Evolutionary conservation across 2,329 filamentous ascomycete species (phyloP).

Genomic region (Atkinsonella texensis): DNA sequence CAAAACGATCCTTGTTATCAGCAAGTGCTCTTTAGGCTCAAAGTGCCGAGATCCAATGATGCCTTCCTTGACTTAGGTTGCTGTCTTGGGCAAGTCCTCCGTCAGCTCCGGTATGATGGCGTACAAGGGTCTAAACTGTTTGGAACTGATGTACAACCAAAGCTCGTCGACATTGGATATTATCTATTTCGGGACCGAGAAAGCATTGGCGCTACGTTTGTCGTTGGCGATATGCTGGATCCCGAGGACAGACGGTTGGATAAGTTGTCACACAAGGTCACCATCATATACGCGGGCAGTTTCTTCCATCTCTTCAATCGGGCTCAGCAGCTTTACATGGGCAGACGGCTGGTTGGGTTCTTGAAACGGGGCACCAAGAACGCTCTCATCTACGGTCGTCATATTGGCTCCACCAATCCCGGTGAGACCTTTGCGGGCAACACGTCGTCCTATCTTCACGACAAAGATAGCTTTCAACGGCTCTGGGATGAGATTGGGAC

Average conservation of each 20-base stretch:
- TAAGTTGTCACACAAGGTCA: conserved; percentile 27
- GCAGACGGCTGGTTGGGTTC: conserved; percentile 31
- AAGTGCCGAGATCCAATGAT: conserved; percentile 24
- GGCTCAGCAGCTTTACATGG: conserved; percentile 33
- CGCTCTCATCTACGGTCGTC: conserved; percentile 38
- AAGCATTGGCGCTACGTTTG: conserved; percentile 33
- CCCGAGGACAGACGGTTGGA: conserved; percentile 24
- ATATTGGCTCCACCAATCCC: conserved; percentile 29
- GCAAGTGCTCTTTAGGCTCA: conserved; percentile 29
- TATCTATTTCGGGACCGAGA: conserved; percentile 50
- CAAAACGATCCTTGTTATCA: conserved; percentile 29
- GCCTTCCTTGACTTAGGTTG: conserved; percentile 38
- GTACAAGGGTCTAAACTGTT: conserved; percentile 35
- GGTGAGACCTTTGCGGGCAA: conserved; percentile 11
- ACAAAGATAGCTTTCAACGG: conserved; percentile 34
- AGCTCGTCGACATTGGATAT: conserved; percentile 47
- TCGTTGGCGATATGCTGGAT: conserved; percentile 38
- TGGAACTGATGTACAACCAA: conserved; percentile 34
- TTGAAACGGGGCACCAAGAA: conserved; percentile 30
- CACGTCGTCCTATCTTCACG: conserved; percentile 32
- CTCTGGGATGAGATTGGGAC: conserved; percentile 42
- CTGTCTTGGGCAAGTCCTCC: conserved; percentile 36
- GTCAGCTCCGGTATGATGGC: conserved; percentile 38
- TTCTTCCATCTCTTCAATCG: conserved; percentile 40
- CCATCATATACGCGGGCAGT: conserved; percentile 35